phyloP scores from a whole-genome alignment of 495 filamentous ascomycete genomes.

The Xylaria longipes region DNA sequence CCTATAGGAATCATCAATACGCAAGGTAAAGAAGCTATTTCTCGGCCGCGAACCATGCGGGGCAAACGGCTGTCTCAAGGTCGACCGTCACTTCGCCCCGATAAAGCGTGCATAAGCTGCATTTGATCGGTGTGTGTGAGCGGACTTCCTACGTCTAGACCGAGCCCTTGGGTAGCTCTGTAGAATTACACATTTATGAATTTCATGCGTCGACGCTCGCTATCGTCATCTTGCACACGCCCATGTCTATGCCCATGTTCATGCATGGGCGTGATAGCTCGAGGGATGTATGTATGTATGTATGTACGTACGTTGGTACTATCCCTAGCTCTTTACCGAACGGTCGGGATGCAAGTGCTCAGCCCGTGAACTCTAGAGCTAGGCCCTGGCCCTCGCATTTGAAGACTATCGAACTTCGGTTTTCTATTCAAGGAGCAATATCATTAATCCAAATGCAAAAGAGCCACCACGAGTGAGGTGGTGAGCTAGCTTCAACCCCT shows the following conservation, averaged over 20 bases:
- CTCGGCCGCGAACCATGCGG: background rate
- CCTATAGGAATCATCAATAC: background rate
- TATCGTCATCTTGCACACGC: background rate
- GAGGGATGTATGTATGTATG: background rate
- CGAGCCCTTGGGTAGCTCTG: conserved; percentile 16
- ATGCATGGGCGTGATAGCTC: conserved; percentile 4
- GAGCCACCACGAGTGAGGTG: background rate
- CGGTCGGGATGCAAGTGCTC: background rate
- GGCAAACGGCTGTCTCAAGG: conserved; percentile 15
- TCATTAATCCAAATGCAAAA: background rate
- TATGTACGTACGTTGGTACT: background rate
- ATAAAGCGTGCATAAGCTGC: background rate
- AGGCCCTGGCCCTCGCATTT: background rate
- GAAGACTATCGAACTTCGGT: background rate
- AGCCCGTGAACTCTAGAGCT: background rate
- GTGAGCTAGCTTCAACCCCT: background rate
- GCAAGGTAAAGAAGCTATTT: background rate
- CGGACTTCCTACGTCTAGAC: background rate
- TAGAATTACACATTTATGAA: background rate
- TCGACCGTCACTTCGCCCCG: conserved; percentile 5
- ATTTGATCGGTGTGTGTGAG: background rate
- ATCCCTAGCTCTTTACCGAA: conserved; percentile 10
- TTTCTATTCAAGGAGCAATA: background rate
- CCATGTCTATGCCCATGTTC: background rate
- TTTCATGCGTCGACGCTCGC: background rate